Evolutionary conservation across 31 red algal genomes (phyloP).

Genomic region (Endocladia muricata): DNA sequence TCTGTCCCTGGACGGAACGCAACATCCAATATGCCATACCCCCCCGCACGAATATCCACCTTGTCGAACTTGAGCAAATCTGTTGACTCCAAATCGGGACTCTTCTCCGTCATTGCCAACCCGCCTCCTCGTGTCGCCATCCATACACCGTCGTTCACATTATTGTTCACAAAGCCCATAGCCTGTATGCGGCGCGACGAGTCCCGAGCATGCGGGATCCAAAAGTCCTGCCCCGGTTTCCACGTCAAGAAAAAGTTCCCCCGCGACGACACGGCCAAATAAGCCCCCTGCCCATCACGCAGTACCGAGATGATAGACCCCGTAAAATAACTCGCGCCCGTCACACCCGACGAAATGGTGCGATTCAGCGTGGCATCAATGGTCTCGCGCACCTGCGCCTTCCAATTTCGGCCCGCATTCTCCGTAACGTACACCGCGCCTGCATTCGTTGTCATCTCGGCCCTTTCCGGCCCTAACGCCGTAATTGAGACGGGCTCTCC

Average conservation of each 20-base stretch:
- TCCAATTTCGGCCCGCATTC: slow-evolving; percentile 93
- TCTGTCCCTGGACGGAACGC: slow-evolving; percentile 62
- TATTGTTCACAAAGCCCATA: slow-evolving; percentile 90
- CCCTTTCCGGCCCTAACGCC: slow-evolving; percentile 63
- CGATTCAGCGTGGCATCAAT: slow-evolving; percentile 97
- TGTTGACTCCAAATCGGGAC: slow-evolving; percentile 61
- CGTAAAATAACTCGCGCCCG: slow-evolving; percentile 89
- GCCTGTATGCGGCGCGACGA: slow-evolving; percentile 83
- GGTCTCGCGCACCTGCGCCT: slow-evolving; percentile 90
- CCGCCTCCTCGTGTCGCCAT: slow-evolving; percentile 86
- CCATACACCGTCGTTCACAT: slow-evolving; percentile 88
- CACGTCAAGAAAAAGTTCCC: slow-evolving; percentile 98
- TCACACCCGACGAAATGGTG: slow-evolving; percentile 85
- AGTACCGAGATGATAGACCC: slow-evolving; percentile 82
- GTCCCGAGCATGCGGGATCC: slow-evolving; percentile 91
- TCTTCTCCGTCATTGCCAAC: slow-evolving; percentile 56
- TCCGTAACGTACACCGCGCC: slow-evolving; percentile 91
- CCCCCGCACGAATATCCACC: slow-evolving; percentile 85
- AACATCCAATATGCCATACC: slow-evolving; percentile 94
- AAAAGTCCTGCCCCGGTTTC: slow-evolving; percentile 93
- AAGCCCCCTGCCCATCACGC: slow-evolving; percentile 70
- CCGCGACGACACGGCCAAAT: slow-evolving; percentile 83
- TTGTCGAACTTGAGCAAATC: slow-evolving; percentile 80
- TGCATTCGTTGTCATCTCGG: slow-evolving; percentile 94
- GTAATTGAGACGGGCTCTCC: slow-evolving; percentile 89